Percentiles rank a stretch among this genome's conserved stretches.
These are phyloP conservation scores for Globisporangium parvum DNA, from an alignment of 352 stramenopile species.

Conservation along the genomic window DNA sequence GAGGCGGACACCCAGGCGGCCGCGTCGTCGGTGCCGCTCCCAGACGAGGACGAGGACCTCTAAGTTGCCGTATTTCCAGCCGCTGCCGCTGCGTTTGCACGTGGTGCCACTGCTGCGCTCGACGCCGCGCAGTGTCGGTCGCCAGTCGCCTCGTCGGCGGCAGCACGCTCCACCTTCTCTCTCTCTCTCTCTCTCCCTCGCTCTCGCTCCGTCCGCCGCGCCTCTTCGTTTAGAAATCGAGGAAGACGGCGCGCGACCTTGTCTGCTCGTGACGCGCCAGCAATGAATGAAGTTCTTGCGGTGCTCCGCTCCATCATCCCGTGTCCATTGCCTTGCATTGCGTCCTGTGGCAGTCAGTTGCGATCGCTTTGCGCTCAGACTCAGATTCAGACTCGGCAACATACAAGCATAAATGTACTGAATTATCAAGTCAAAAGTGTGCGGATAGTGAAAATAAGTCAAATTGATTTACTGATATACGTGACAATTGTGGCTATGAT, in stretches of 20 bases:
- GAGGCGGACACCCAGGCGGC: constrained; percentile 90
- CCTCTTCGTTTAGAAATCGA: constrained; percentile 25
- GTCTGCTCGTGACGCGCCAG: constrained; percentile 5
- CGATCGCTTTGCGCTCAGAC: too few species aligned
- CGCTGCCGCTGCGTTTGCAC: neutral
- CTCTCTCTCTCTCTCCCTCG: neutral
- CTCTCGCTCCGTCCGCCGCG: neutral
- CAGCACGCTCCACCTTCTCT: neutral
- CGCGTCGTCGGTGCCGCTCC: constrained; percentile 89
- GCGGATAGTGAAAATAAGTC: too few species aligned
- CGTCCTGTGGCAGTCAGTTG: too few species aligned
- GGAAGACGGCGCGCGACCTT: constrained; percentile 13
- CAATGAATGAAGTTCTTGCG: constrained; percentile 22
- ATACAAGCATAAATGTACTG: too few species aligned
- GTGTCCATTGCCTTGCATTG: neutral
- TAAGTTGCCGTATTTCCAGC: constrained; percentile 58
- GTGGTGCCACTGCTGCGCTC: neutral
- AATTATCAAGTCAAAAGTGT: too few species aligned
- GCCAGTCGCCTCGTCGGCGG: neutral
- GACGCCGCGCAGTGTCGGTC: too few species aligned
- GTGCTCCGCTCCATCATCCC: neutral
- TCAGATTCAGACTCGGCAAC: too few species aligned
- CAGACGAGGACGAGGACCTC: constrained; percentile 97
- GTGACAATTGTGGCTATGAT: too few species aligned
- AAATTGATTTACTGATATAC: too few species aligned